Percentiles rank a stretch among this genome's conserved stretches.
These are phyloP conservation scores for Chaetomiaceae sp. DNA, from an alignment of 2,329 filamentous ascomycete species.

Conservation along the genomic window DNA sequence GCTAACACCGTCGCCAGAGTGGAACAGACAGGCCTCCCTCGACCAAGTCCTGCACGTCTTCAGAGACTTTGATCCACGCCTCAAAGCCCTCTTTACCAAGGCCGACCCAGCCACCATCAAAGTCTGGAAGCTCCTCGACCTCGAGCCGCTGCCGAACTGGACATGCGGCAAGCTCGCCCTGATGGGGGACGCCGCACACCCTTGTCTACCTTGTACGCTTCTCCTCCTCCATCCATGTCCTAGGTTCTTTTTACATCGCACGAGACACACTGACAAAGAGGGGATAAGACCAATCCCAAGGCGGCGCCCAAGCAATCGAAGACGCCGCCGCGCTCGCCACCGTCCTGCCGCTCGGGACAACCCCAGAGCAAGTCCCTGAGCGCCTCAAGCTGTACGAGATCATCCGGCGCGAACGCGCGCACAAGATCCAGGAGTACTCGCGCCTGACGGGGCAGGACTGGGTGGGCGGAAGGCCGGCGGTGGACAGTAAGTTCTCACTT, in stretches of 20 bases:
- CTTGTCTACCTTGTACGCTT: slow-evolving; percentile 55
- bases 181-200: slow-evolving; percentile 65
- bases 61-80: slow-evolving; percentile 39
- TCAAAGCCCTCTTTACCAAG: slow-evolving; percentile 39
- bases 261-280: too few species aligned
- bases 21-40: slow-evolving; percentile 36
- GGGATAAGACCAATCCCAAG: slow-evolving; percentile 55
- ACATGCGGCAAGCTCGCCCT: slow-evolving; percentile 49
- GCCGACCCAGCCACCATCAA: slow-evolving; percentile 45
- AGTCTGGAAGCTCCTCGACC: slow-evolving; percentile 59
- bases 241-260: too few species aligned
- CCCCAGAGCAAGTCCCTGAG: slow-evolving; percentile 44
- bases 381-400: slow-evolving; percentile 57
- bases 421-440: slow-evolving; percentile 35
- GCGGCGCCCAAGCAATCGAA: slow-evolving; percentile 61
- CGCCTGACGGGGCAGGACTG: slow-evolving; percentile 48
- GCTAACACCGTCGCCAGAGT: slow-evolving; percentile 31
- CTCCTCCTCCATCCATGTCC: too few species aligned
- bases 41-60: slow-evolving; percentile 38
- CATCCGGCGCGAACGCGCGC: slow-evolving; percentile 49
- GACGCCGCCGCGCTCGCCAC: slow-evolving; percentile 57
- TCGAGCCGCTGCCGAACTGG: slow-evolving; percentile 55
- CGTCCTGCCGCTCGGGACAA: slow-evolving; percentile 47
- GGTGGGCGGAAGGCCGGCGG: slow-evolving; percentile 31
- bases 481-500: slow-evolving; percentile 45